Percentiles rank a stretch among this genome's conserved stretches.
These are phyloP conservation scores for Annulohypoxylon bovei DNA, from an alignment of 495 filamentous ascomycete species.

Conservation along the genomic window DNA sequence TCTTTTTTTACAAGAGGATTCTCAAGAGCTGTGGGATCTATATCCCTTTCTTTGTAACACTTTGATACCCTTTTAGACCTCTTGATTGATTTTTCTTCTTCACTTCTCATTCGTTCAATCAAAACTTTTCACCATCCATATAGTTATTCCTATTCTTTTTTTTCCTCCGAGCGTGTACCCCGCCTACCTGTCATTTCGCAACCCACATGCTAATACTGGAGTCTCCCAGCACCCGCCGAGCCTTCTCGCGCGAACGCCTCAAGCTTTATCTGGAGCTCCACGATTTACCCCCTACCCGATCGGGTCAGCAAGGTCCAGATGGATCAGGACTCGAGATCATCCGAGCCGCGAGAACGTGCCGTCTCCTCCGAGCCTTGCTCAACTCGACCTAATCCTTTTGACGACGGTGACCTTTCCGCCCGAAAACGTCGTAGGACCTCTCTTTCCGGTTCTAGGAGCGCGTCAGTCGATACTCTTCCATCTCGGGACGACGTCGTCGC, in stretches of 20 bases:
- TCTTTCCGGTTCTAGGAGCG: slow-evolving; percentile 53
- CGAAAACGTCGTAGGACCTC: slow-evolving; percentile 63
- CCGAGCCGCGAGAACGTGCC: slow-evolving; percentile 65
- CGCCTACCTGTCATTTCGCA: slow-evolving; percentile 35
- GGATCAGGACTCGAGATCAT: slow-evolving; percentile 60
- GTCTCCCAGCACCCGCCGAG: slow-evolving; percentile 48
- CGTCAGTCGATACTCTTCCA: slow-evolving; percentile 52
- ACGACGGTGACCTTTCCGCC: slow-evolving; percentile 60
- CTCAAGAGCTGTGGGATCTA: slow-evolving; percentile 25
- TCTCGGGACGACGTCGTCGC: slow-evolving; percentile 39
- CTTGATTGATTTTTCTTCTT: not conserved
- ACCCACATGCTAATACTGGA: slow-evolving; percentile 52
- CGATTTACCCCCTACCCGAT: slow-evolving; percentile 31
- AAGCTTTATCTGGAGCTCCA: slow-evolving; percentile 49
- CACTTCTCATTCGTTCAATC: not conserved
- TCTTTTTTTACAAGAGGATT: slow-evolving; percentile 27
- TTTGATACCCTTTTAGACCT: slow-evolving; percentile 33
- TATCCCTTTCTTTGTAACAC: slow-evolving; percentile 16
- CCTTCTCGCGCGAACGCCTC: slow-evolving; percentile 49
- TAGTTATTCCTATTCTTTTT: slow-evolving; percentile 11
- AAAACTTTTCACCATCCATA: slow-evolving; percentile 11
- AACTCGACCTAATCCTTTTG: slow-evolving; percentile 66
- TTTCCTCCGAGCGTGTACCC: slow-evolving; percentile 33
- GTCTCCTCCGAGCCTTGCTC: slow-evolving; percentile 69
- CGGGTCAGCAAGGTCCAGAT: slow-evolving; percentile 54